Evolutionary conservation across 306 rosid species (phyloP).

Genomic region (Trichosanthes truncata): DNA sequence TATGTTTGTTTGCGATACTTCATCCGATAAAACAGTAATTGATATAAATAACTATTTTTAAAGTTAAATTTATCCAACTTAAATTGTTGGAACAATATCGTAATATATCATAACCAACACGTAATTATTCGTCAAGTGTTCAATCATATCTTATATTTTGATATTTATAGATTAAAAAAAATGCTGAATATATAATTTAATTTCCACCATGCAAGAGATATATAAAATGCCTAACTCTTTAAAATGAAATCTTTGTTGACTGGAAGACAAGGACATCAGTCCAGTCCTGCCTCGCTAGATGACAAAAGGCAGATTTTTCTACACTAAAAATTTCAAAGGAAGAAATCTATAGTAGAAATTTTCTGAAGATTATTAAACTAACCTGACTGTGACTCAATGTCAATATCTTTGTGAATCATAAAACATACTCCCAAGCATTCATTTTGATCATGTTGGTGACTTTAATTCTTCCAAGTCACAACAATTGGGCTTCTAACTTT

Average conservation of each 20-base stretch:
- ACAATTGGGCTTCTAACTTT: conserved; percentile 81
- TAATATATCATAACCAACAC: background rate
- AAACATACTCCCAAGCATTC: background rate
- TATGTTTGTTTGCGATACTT: background rate
- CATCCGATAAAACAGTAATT: background rate
- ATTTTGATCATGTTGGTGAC: background rate
- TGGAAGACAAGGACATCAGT: background rate
- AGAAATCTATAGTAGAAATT: conserved; percentile 2
- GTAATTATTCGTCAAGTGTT: background rate
- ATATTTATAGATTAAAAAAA: too few species aligned
- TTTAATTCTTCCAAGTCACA: conserved; percentile 58
- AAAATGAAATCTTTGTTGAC: background rate
- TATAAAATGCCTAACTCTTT: background rate
- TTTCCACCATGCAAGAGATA: background rate
- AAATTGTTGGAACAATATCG: background rate
- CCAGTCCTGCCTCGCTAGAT: background rate
- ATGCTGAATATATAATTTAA: background rate
- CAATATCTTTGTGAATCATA: background rate
- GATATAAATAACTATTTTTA: too few species aligned
- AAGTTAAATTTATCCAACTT: background rate
- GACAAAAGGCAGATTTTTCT: conserved; percentile 1
- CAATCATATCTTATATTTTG: too few species aligned
- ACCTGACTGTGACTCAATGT: background rate
- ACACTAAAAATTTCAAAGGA: conserved; percentile 2
- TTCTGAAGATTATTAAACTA: background rate